Percentiles rank a stretch among this genome's conserved stretches.
Conservation (phyloP, 164 flowering plant genomes). For the Annona cherimola region DNA sequence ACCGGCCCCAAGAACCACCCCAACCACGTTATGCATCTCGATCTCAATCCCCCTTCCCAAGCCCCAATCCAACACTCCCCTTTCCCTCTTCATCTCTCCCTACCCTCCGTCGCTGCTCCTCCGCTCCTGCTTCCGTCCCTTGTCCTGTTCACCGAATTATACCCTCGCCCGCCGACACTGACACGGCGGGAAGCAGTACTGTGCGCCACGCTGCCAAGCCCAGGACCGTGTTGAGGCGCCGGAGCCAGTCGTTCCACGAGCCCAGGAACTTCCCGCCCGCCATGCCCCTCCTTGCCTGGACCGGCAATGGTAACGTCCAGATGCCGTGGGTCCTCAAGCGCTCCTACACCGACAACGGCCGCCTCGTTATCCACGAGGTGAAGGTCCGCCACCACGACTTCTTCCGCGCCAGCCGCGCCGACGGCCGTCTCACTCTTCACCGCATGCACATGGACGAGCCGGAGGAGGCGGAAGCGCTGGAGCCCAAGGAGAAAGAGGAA, state of each 20-base stretch:
- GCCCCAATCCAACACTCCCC: neutral
- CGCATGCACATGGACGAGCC: slow-evolving; percentile 22
- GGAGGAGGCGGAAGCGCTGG: neutral
- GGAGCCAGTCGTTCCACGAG: slow-evolving; percentile 1
- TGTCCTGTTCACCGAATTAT: neutral
- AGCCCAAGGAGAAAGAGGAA: neutral
- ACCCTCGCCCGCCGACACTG: neutral
- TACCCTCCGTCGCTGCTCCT: neutral
- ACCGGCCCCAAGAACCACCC: neutral
- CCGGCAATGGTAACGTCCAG: slow-evolving; percentile 24
- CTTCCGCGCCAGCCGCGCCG: slow-evolving; percentile 28
- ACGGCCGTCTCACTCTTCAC: slow-evolving; percentile 32
- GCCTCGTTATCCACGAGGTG: slow-evolving; percentile 29
- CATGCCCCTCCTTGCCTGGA: slow-evolving; percentile 29
- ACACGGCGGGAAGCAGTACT: neutral
- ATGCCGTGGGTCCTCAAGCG: slow-evolving; percentile 40
- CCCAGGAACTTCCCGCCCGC: slow-evolving; percentile 39
- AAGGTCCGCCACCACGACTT: slow-evolving; percentile 31
- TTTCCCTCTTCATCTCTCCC: neutral
- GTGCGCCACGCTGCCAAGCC: neutral
- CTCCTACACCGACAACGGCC: slow-evolving; percentile 23
- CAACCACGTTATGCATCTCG: neutral
- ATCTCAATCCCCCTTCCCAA: neutral
- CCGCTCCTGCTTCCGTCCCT: neutral
- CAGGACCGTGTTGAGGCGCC: neutral